Base-by-base conservation (phyloP, 257 asterid species). In the Jaltomata sinuosa region DNA sequence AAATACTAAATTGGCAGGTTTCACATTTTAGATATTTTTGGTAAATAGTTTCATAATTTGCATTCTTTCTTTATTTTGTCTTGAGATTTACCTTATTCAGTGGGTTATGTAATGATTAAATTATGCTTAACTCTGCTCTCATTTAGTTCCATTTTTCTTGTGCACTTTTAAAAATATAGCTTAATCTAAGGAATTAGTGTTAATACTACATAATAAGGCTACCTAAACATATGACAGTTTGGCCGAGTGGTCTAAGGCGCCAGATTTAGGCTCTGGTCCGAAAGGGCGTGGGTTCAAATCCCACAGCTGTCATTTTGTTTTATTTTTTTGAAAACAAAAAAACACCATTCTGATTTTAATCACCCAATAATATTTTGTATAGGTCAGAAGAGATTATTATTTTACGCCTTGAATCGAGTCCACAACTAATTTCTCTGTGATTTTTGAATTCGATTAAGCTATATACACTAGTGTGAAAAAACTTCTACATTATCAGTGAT, bases 221-320 rank as follows among this genome's bases (percentile, higher is more conserved):
- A 6, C n/a, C n/a, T n/a, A 21, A 19, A 1, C 53, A 22, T 42
- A 27, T 40, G 97, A 95, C 98, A 92, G 96, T 94, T 96, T 96
- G 98, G 98, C 98, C 98, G 99, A 94, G 98, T 94, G 98, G 98
- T 96, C 97, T 94, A 96, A 96, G 98, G 97, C 97, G 99, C 98
- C 97, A 92, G 97, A 95, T 94, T 95, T 96, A 96, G 97, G 97
- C 99, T 94, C 96, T 93, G 97, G 98, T 93, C 97, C 94, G 97
- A 89, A 94, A 96, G 98, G 98, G 98, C 98, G 98, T 96, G 98
- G 97, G 97, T 96, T 94, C 97, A 96, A 96, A 94, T 94, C 98
- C 98, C 98, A 96, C 97, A 91, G 97, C 97, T 92, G 98, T 94
- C 97, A 94, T 0, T 32, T 67, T 64, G n/a, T n/a, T n/a, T n/a